These are phyloP conservation scores for Candida fluviatilis DNA, from an alignment of 805 yeast species.

Conservation along the genomic window DNA sequence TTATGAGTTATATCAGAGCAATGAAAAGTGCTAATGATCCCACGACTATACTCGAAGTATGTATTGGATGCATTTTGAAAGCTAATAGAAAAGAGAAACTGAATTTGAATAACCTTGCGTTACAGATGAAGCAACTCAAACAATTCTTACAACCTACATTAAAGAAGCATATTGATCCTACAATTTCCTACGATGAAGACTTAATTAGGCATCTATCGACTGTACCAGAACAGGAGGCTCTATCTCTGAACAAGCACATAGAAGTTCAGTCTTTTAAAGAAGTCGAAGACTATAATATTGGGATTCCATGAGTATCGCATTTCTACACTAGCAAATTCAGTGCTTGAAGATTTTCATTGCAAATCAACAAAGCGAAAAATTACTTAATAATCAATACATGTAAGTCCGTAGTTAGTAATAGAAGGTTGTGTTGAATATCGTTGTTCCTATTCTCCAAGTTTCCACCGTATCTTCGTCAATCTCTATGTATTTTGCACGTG, in stretches of 20 bases:
- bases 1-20: neutral
- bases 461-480: too few relatives aligned
- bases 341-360: too few relatives aligned
- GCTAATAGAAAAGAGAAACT: neutral
- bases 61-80: constrained; percentile 2
- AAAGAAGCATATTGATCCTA: neutral
- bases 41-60: neutral
- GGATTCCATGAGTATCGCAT: too few relatives aligned
- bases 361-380: too few relatives aligned
- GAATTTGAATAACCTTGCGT: neutral
- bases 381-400: too few relatives aligned
- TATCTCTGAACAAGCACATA: neutral
- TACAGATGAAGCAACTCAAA: constrained; percentile 1
- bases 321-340: too few relatives aligned
- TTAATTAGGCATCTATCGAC: neutral
- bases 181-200: neutral
- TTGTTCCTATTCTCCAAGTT: too few relatives aligned
- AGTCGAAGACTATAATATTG: neutral
- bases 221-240: neutral
- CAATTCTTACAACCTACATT: neutral
- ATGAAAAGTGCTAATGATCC: neutral
- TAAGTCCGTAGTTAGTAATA: too few relatives aligned
- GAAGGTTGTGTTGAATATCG: too few relatives aligned
- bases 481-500: too few relatives aligned
- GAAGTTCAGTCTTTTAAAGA: neutral